Percentiles rank a stretch among this genome's conserved stretches.
phyloP scores from a whole-genome alignment of 441 rosid genomes.

The Adansonia gregorii region DNA sequence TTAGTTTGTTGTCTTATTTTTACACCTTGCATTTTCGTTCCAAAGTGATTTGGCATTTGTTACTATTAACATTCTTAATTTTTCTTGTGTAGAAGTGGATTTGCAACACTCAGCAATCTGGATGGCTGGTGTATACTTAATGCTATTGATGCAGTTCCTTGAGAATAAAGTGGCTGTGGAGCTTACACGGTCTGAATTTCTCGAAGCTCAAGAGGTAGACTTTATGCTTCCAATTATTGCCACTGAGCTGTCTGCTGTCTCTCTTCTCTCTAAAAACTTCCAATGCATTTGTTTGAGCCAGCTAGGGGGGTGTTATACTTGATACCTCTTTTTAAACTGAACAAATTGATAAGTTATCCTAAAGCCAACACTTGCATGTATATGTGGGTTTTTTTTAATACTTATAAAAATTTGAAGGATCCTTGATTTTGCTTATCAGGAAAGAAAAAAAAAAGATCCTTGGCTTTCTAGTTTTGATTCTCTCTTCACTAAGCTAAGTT shows the following conservation, averaged over 20 bases:
- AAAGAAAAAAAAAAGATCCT: background rate
- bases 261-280: background rate
- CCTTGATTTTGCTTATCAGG: constrained; percentile 4
- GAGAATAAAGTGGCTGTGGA: constrained; percentile 96
- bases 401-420: constrained; percentile 16
- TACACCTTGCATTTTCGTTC: constrained; percentile 21
- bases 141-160: constrained; percentile 92
- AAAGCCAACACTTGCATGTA: background rate
- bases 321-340: background rate
- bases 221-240: constrained; percentile 17
- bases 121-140: constrained; percentile 93
- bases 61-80: constrained; percentile 25
- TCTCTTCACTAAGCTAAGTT: background rate
- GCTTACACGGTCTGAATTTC: constrained; percentile 92
- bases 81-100: constrained; percentile 72
- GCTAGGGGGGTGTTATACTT: background rate
- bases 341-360: background rate
- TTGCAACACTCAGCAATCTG: constrained; percentile 88
- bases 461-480: constrained; percentile 1
- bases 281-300: background rate
- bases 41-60: constrained; percentile 23
- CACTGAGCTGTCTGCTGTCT: background rate
- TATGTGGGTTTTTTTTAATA: background rate
- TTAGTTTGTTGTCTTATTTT: constrained; percentile 39
- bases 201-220: constrained; percentile 85